Conservation (phyloP, 2,329 filamentous ascomycete genomes). For the Albophoma yamanashiensis region DNA sequence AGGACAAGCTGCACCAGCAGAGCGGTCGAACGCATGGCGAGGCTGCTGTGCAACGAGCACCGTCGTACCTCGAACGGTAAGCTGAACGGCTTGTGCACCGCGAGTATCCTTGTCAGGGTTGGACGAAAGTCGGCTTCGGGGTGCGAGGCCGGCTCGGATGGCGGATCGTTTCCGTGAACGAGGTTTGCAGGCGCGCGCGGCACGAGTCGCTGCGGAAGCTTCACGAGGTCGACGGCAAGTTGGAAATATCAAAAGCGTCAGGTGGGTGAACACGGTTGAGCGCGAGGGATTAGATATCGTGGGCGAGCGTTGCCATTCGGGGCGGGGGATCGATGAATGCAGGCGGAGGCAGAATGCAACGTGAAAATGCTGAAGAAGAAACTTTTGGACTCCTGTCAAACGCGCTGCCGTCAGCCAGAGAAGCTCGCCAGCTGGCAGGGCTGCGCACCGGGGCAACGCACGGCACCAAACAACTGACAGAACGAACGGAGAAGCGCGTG, state of each 20-base stretch:
- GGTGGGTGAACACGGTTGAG: neutral
- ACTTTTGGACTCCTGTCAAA: neutral
- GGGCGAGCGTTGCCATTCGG: neutral
- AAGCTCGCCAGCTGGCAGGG: neutral
- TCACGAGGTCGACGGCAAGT: neutral
- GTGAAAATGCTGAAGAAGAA: neutral
- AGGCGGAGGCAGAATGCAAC: neutral
- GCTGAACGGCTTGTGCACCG: neutral
- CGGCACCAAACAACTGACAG: neutral
- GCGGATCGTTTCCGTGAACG: neutral
- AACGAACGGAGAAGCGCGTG: neutral
- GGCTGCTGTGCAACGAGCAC: neutral
- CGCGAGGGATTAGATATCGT: neutral
- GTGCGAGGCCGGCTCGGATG: neutral
- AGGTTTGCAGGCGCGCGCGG: neutral
- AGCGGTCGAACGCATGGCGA: slow-evolving; percentile 29
- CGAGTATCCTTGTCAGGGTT: neutral
- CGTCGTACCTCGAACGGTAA: slow-evolving; percentile 1
- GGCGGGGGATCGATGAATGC: neutral
- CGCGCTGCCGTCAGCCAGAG: neutral
- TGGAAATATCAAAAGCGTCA: neutral
- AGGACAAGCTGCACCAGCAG: slow-evolving; percentile 35
- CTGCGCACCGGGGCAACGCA: neutral
- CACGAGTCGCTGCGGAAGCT: neutral
- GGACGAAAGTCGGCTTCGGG: neutral